These are phyloP conservation scores for Teunomyces funiuensis DNA, from an alignment of 805 yeast genomes.

Conservation along the genomic window DNA sequence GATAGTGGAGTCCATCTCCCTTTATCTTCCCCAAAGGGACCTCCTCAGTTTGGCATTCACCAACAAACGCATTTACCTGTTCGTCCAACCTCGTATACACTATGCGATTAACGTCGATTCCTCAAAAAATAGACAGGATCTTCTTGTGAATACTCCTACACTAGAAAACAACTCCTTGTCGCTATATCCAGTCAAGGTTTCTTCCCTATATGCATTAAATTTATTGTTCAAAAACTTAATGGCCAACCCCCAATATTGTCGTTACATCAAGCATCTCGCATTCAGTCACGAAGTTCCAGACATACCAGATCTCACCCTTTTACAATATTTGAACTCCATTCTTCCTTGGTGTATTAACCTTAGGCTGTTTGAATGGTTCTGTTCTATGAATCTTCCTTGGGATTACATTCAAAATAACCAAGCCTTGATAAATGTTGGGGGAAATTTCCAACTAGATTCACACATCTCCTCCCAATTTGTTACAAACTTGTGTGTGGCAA, in stretches of 20 bases:
- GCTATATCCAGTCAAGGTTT: constrained; percentile 6
- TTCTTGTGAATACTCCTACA: background rate
- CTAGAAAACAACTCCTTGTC: background rate
- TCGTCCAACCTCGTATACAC: constrained; percentile 9
- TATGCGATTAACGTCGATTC: constrained; percentile 10
- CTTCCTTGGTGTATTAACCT: constrained; percentile 9
- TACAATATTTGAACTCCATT: constrained; percentile 6
- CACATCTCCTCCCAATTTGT: background rate
- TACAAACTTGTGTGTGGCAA: background rate
- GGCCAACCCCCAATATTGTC: background rate
- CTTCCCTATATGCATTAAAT: constrained; percentile 13
- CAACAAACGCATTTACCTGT: constrained; percentile 4
- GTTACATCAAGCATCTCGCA: constrained; percentile 8
- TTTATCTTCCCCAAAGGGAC: constrained; percentile 12
- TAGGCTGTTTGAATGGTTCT: constrained; percentile 9
- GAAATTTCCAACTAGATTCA: constrained; percentile 7
- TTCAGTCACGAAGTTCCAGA: constrained; percentile 11
- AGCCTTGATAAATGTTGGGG: constrained; percentile 4
- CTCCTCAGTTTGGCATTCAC: constrained; percentile 10
- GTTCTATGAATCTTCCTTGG: constrained; percentile 5
- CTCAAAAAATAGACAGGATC: constrained; percentile 10
- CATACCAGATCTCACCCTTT: constrained; percentile 8
- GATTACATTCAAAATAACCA: background rate
- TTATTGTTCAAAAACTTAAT: constrained; percentile 10
- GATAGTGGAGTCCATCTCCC: constrained; percentile 9